Evolutionary conservation across 495 filamentous ascomycete genomes (phyloP), one percentile per base, ranked within the genome.

Genomic region (Podospora tetraspora): DNA sequence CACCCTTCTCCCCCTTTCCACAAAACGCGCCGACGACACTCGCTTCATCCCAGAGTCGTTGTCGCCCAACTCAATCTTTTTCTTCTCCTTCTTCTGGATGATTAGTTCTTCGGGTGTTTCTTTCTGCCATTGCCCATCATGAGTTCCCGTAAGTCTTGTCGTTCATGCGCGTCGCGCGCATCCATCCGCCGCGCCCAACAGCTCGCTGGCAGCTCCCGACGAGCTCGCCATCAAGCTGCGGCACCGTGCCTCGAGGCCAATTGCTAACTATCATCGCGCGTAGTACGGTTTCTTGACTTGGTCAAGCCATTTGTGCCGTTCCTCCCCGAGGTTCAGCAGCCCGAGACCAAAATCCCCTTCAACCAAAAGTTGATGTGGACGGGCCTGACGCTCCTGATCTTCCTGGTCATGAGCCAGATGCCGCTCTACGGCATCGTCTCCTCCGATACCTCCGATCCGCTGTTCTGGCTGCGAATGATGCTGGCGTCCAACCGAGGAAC

Each of bases 391-490:
- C 85, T 97, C 72, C 83, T 97, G 76, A 96, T 97, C 83, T 99
- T 98, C 88, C 85, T 99, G 90, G 94, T 99, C 79, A 99, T 99
- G 96, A 96, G 92, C 83, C 95, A 99, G 83, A 98, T 99, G 95
- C 96, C 96, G 69, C 82, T 96, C 69, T 96, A 96, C 74, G 92
- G 93, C 80, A 97, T 96, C 79, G 93, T 97, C 71, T 96, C 94
- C 66, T 97, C 94, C 70, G 95, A 99, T 82, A 93, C 90, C 64
- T 96, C 92, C 57, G 96, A 99, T 84, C 96, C 96, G 70, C 84
- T 99, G 76, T 99, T 98, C 89, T 99, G 96, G 96, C 87, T 99
- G 74, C 90, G 96, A 78, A 98, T 98, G 94, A 97, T 99, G 93
- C 83, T 98, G 85, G 96, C 96, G 75, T 96, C 91, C 91, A 99